Percentiles rank a stretch among this genome's conserved stretches.
phyloP scores from a whole-genome alignment of 176 grass and related monocot genomes.

The Musa acuminata region DNA sequence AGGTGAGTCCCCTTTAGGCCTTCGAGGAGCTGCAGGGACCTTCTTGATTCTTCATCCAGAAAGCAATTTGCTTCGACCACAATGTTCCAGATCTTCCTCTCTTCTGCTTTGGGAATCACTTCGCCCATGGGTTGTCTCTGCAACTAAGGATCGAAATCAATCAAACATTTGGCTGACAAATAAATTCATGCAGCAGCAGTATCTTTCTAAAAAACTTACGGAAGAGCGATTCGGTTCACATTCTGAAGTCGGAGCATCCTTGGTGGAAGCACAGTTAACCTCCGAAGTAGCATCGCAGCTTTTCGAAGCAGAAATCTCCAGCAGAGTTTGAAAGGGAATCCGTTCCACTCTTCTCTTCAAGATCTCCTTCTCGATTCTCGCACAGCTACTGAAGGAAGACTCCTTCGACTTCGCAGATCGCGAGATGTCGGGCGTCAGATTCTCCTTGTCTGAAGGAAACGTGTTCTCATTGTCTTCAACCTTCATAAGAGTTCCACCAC shows the following conservation, averaged over 20 bases:
- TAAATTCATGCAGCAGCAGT: too few relatives aligned
- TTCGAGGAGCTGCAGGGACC: slow-evolving; percentile 54
- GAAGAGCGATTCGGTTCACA: not conserved
- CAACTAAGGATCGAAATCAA: not conserved
- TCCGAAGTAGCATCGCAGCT: not conserved
- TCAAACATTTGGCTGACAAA: too few relatives aligned
- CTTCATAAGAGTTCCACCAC: not conserved
- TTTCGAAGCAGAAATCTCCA: slow-evolving; percentile 27
- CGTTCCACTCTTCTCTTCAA: slow-evolving; percentile 49
- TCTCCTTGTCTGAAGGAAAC: slow-evolving; percentile 81
- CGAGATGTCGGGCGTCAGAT: too few relatives aligned
- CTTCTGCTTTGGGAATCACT: slow-evolving; percentile 21
- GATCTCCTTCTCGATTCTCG: slow-evolving; percentile 40
- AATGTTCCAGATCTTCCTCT: slow-evolving; percentile 71
- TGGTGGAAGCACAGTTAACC: not conserved
- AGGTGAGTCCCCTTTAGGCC: slow-evolving; percentile 77
- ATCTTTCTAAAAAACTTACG: not conserved
- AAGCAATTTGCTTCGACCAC: slow-evolving; percentile 57
- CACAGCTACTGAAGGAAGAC: slow-evolving; percentile 26
- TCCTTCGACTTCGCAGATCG: not conserved
- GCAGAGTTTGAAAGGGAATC: slow-evolving; percentile 48
- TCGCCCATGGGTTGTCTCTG: slow-evolving; percentile 16
- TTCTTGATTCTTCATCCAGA: slow-evolving; percentile 68
- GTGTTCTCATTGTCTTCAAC: slow-evolving; percentile 34
- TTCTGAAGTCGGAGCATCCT: not conserved